Evolutionary conservation across 805 yeast species (phyloP).

Genomic region (Vanderwaltozyma yarrowii): DNA sequence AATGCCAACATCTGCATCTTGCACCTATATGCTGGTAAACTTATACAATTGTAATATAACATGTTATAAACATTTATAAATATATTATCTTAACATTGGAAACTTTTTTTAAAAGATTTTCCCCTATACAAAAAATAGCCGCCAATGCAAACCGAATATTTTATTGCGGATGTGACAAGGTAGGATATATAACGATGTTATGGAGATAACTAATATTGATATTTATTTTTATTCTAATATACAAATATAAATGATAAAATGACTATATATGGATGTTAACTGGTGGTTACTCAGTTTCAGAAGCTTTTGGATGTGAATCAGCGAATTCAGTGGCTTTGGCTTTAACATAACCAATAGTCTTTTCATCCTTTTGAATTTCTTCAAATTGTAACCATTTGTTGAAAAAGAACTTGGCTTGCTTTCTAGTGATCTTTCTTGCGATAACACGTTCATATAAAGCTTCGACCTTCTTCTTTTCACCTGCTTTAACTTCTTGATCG

Average conservation of each 20-base stretch:
- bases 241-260: background rate
- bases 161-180: too few species aligned
- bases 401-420: slow-evolving; percentile 91
- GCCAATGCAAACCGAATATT: too few species aligned
- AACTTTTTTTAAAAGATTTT: too few species aligned
- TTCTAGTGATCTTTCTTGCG: slow-evolving; percentile 54
- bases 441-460: slow-evolving; percentile 76
- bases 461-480: slow-evolving; percentile 58
- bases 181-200: too few species aligned
- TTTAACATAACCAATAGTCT: slow-evolving; percentile 73
- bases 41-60: too few species aligned
- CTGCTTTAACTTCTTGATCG: slow-evolving; percentile 78
- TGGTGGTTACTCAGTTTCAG: background rate
- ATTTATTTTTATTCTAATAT: too few species aligned
- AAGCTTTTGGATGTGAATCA: slow-evolving; percentile 17
- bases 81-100: too few species aligned
- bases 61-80: too few species aligned
- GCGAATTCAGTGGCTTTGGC: slow-evolving; percentile 83
- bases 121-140: too few species aligned
- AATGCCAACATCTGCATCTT: too few species aligned
- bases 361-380: slow-evolving; percentile 55
- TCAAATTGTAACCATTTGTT: slow-evolving; percentile 84
- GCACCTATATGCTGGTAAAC: too few species aligned
- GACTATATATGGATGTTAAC: background rate
- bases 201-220: background rate